phyloP scores from a whole-genome alignment of 2,329 filamentous ascomycete species.

The Malbranchea cinnamomea region DNA sequence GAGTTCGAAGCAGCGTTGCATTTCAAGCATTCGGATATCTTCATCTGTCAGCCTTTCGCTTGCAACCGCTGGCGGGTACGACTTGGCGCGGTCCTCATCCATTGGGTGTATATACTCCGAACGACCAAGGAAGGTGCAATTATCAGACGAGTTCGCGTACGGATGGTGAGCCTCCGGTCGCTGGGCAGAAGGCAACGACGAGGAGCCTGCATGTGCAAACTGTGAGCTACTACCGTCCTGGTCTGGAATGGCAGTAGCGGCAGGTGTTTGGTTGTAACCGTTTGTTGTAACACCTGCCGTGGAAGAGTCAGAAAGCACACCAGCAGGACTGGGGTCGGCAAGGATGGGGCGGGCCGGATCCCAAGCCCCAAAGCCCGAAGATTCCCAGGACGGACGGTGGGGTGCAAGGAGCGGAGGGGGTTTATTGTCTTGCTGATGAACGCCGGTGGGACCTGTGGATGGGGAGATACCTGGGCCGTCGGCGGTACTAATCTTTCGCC shows the following conservation, averaged over 20 bases:
- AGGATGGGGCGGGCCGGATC: conserved; percentile 6
- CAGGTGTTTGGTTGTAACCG: conserved; percentile 5
- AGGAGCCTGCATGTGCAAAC: conserved; percentile 5
- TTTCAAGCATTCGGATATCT: conserved; percentile 14
- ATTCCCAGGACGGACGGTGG: conserved; percentile 7
- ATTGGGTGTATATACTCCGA: conserved; percentile 17
- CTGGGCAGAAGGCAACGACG: conserved; percentile 3
- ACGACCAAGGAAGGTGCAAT: conserved; percentile 17
- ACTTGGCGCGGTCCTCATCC: conserved; percentile 15
- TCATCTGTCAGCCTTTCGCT: conserved; percentile 15
- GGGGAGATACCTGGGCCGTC: conserved; percentile 4
- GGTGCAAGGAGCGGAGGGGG: conserved; percentile 7
- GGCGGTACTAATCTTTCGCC: conserved; percentile 7
- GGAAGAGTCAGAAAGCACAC: conserved; percentile 8
- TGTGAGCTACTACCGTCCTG: conserved; percentile 4
- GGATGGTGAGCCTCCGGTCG: conserved; percentile 8
- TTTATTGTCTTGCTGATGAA: conserved; percentile 4
- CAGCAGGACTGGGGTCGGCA: conserved; percentile 7
- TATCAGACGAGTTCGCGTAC: conserved; percentile 11
- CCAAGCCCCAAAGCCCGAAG: conserved; percentile 6
- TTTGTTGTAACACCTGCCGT: background rate
- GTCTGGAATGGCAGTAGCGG: conserved; percentile 6
- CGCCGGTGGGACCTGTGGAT: conserved; percentile 1
- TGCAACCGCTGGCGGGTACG: conserved; percentile 13
- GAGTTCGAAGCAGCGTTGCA: conserved; percentile 16